Percentiles rank a stretch among this genome's conserved stretches.
These are phyloP conservation scores for Chimonanthus salicifolius DNA, from an alignment of 164 flowering plant genomes.

Conservation along the genomic window DNA sequence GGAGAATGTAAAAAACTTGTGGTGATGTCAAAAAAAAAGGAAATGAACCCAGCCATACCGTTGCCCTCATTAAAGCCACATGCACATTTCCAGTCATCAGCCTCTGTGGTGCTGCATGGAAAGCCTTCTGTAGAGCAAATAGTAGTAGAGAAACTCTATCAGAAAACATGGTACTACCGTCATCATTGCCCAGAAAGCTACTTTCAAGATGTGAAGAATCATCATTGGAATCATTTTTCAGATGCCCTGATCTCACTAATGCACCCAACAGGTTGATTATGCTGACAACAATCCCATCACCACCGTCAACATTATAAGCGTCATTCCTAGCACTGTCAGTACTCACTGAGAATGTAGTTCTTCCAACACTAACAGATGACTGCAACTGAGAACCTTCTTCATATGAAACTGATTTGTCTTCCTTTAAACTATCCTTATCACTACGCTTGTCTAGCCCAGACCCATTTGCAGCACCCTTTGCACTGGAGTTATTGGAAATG, in stretches of 20 bases:
- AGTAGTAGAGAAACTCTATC: slow-evolving; percentile 85
- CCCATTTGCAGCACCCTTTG: slow-evolving; percentile 11
- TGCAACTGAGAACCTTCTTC: slow-evolving; percentile 29
- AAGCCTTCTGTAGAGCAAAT: slow-evolving; percentile 88
- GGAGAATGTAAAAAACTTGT: neutral
- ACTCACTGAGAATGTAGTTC: slow-evolving; percentile 66
- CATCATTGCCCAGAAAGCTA: slow-evolving; percentile 46
- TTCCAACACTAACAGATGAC: slow-evolving; percentile 21
- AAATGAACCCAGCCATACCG: slow-evolving; percentile 49
- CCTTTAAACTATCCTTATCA: slow-evolving; percentile 20
- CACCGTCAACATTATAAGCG: slow-evolving; percentile 78
- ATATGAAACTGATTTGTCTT: slow-evolving; percentile 21
- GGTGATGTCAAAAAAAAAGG: neutral
- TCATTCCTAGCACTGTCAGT: slow-evolving; percentile 93
- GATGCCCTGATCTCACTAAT: slow-evolving; percentile 61
- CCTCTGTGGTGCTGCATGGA: slow-evolving; percentile 93
- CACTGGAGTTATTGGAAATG: slow-evolving; percentile 25
- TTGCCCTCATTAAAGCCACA: slow-evolving; percentile 73
- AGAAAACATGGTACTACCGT: slow-evolving; percentile 81
- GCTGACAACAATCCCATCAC: slow-evolving; percentile 82
- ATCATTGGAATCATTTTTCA: slow-evolving; percentile 48
- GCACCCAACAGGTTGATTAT: slow-evolving; percentile 80
- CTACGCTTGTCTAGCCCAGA: neutral
- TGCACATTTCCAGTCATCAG: slow-evolving; percentile 79
- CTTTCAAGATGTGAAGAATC: slow-evolving; percentile 40